Conservation (phyloP, 352 stramenopile species). For the Pythium rishiriense region DNA sequence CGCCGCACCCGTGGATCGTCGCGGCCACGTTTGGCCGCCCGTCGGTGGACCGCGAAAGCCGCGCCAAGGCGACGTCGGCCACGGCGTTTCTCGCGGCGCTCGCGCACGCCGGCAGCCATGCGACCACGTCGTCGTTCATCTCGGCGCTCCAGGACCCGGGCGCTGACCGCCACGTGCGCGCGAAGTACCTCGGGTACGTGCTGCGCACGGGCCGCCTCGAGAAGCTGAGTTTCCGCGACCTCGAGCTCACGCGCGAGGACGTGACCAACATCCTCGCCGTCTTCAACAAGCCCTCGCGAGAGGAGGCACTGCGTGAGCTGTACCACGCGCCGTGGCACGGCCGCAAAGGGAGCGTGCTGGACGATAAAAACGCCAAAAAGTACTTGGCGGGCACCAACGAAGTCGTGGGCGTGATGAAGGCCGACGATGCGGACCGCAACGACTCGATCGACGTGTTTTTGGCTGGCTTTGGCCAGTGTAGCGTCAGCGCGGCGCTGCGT, state of each 20-base stretch:
- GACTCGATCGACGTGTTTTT: neutral
- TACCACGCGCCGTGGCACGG: neutral
- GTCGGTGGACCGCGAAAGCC: neutral
- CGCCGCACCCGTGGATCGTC: neutral
- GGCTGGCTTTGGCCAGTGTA: neutral
- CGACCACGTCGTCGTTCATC: neutral
- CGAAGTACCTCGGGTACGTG: neutral
- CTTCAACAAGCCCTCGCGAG: neutral
- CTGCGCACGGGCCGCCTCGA: neutral
- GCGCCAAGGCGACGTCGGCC: neutral
- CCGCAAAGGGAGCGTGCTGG: neutral
- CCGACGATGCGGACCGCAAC: neutral
- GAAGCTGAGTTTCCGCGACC: neutral
- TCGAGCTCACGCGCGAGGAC: neutral
- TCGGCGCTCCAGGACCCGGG: neutral
- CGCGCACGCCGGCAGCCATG: neutral
- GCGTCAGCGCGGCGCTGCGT: neutral
- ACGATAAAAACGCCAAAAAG: neutral
- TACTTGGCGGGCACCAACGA: neutral
- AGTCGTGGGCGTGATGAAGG: neutral
- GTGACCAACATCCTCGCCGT: neutral
- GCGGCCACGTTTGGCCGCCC: neutral
- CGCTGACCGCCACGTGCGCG: neutral
- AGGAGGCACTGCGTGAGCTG: neutral
- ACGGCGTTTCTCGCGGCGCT: neutral